These are phyloP conservation scores for Musa balbisiana DNA, from an alignment of 202 grass and related monocot genomes.

Conservation along the genomic window DNA sequence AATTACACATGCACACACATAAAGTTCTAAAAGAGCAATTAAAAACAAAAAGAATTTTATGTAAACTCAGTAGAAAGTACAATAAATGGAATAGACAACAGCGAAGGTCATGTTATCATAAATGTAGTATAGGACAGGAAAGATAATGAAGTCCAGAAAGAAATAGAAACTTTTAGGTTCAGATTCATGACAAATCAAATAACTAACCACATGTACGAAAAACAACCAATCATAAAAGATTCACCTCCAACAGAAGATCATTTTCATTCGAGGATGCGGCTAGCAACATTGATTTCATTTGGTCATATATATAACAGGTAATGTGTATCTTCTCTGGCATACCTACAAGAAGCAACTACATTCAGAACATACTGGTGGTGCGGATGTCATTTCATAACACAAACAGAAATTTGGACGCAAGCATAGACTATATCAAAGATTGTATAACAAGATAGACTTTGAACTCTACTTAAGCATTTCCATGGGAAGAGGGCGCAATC, in stretches of 20 bases:
- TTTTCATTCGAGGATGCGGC: slow-evolving; percentile 46
- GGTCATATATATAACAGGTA: slow-evolving; percentile 85
- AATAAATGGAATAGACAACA: background rate
- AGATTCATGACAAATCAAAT: slow-evolving; percentile 20
- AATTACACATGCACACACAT: background rate
- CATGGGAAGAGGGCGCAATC: slow-evolving; percentile 67
- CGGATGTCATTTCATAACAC: background rate
- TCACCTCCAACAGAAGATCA: slow-evolving; percentile 82
- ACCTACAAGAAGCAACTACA: slow-evolving; percentile 43
- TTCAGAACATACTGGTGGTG: background rate
- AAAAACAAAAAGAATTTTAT: background rate
- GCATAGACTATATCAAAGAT: slow-evolving; percentile 13
- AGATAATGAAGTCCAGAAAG: too few species aligned
- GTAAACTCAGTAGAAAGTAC: background rate
- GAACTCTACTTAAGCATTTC: slow-evolving; percentile 89
- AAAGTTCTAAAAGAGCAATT: background rate
- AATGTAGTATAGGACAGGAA: too few species aligned
- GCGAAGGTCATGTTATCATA: too few species aligned
- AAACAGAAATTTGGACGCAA: background rate
- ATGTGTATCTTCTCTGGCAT: slow-evolving; percentile 99
- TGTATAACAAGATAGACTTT: slow-evolving; percentile 26
- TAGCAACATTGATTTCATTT: slow-evolving; percentile 69
- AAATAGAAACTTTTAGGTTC: background rate
- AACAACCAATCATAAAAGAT: slow-evolving; percentile 16
- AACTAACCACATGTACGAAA: slow-evolving; percentile 27